Evolutionary conservation across 345 rosid genomes (phyloP).

Genomic region (Cochlearia excelsa): DNA sequence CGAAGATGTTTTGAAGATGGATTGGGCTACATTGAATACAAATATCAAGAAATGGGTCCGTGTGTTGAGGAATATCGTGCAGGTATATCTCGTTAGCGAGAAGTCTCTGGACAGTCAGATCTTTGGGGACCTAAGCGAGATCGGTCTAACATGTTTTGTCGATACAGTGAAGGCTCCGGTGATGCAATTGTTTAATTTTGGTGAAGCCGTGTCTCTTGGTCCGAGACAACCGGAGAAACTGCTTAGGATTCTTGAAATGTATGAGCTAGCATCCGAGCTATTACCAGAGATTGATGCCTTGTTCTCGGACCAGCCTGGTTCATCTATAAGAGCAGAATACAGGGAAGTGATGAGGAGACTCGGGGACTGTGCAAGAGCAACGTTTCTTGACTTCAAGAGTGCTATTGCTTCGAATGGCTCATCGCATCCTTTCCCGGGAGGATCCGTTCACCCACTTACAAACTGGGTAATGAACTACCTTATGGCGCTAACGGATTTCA

Average conservation of each 20-base stretch:
- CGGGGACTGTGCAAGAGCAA: conserved; percentile 55
- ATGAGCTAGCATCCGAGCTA: conserved; percentile 64
- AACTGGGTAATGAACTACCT: conserved; percentile 81
- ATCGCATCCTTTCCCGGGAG: conserved; percentile 57
- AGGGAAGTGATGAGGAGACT: conserved; percentile 60
- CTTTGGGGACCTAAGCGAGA: conserved; percentile 49
- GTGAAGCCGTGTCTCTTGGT: conserved; percentile 77
- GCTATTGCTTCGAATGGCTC: conserved; percentile 63
- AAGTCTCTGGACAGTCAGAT: conserved; percentile 61
- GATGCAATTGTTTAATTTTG: conserved; percentile 77
- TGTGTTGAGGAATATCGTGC: conserved; percentile 60
- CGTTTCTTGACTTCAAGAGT: conserved; percentile 69
- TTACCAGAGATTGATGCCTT: conserved; percentile 59
- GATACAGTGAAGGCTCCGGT: conserved; percentile 74
- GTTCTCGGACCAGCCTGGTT: conserved; percentile 49
- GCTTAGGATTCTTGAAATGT: conserved; percentile 76
- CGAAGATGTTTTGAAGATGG: conserved; percentile 82
- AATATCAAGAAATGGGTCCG: conserved; percentile 88
- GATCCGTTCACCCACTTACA: conserved; percentile 75
- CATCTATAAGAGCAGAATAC: conserved; percentile 50
- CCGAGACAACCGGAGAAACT: conserved; percentile 74
- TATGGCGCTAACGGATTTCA: conserved; percentile 59
- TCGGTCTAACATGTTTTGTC: conserved; percentile 50
- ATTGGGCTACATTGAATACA: conserved; percentile 64
- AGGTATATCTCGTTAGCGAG: conserved; percentile 71